Evolutionary conservation across 1,284 basidiomycete genomes (phyloP).

Genomic region (Polyporus tsugae): DNA sequence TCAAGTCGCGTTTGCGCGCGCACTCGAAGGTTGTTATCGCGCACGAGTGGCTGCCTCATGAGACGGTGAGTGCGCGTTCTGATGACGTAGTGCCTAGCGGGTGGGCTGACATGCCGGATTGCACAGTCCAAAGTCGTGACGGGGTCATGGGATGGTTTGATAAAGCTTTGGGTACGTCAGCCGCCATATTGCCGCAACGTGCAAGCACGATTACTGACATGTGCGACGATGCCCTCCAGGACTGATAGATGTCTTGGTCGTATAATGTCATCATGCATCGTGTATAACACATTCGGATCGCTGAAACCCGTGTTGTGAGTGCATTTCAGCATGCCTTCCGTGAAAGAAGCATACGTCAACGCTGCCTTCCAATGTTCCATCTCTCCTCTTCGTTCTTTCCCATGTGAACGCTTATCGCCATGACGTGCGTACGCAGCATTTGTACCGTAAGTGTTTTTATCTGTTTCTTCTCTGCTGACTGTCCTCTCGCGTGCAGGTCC

Average conservation of each 20-base stretch:
- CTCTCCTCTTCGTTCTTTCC: neutral
- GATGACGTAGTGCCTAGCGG: constrained; percentile 3
- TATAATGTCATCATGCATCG: neutral
- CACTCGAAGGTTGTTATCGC: constrained; percentile 96
- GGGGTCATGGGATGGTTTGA: constrained; percentile 96
- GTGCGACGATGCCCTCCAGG: constrained; percentile 17
- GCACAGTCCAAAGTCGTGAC: constrained; percentile 92
- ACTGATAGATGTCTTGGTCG: constrained; percentile 25
- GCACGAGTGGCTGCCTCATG: constrained; percentile 98
- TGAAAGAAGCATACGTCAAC: neutral
- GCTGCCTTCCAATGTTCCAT: neutral
- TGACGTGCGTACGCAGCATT: neutral
- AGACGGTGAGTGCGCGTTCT: constrained; percentile 73
- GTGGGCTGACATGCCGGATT: constrained; percentile 24
- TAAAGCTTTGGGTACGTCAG: constrained; percentile 87
- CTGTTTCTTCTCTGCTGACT: neutral
- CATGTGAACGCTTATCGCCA: neutral
- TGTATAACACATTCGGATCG: neutral
- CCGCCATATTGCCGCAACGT: neutral
- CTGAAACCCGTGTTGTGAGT: neutral
- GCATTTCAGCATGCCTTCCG: neutral
- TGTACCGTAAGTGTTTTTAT: neutral
- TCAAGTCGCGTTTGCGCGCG: constrained; percentile 88
- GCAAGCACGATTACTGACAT: constrained; percentile 13
- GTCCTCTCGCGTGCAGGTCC: neutral